Evolutionary conservation across 2,329 filamentous ascomycete genomes (phyloP), one percentile per base, ranked within the genome.

Genomic region (Cordyceps militaris): DNA sequence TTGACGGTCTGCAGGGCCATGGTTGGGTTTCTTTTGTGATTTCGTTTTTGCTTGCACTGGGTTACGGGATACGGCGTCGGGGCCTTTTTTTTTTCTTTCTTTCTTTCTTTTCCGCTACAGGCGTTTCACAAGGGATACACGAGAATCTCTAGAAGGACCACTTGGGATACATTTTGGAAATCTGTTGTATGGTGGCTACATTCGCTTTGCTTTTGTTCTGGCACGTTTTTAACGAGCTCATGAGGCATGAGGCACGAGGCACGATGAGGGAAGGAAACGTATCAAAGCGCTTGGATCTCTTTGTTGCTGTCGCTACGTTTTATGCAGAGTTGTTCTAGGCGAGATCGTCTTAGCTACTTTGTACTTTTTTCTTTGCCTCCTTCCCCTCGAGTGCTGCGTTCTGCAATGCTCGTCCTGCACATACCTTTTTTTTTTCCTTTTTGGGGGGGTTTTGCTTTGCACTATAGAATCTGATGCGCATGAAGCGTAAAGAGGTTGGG

Each of bases 291-390:
- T 34, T 24, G 62, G 61, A 23, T 24, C 14, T 48, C 43, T 48
- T 49, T 56, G 44, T 19, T 48, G 43, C 34, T 56, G 34, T 56
- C 23, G 40, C 44, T 56, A 40, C 24, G 28, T 56, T 30, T 24
- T 56, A 56, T 49, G 53, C 53, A 56, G 53, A 56, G 53, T 56
- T 28, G 43, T 48, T 56, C 30, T 56, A 56, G 53, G 44, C 53
- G 53, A 56, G 53, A 42, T 49, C 53, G 53, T 56, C 53, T 49
- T 56, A 56, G 53, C 53, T 56, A 56, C 53, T 61, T 54, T 60
- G 61, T 61, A 63, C 61, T 46, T 53, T 58, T 56, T 57, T 60
- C 42, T 61, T 57, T 61, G 44, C 58, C 56, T 63, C 54, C 46
- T 63, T 52, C 57, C 30, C 61, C 56, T 64, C 59, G n/a, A 26